Percentiles rank a stretch among this genome's conserved stretches.
These are phyloP conservation scores for Emydomyces testavorans DNA, from an alignment of 2,329 filamentous ascomycete genomes.

Conservation along the genomic window DNA sequence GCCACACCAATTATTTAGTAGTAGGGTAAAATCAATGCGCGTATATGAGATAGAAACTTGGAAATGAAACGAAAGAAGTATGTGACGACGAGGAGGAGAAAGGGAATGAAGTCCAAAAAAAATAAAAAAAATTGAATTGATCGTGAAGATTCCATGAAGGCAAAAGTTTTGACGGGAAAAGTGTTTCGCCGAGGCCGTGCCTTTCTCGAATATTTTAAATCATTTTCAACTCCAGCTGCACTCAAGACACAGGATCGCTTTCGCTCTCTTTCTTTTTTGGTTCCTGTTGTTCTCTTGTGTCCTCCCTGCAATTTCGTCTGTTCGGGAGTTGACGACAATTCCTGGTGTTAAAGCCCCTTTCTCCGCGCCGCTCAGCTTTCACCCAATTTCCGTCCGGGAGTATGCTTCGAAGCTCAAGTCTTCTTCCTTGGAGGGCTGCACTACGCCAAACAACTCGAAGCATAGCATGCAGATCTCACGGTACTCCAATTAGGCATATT, in stretches of 20 bases:
- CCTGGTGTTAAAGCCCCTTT: neutral
- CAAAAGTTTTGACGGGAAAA: slow-evolving; percentile 28
- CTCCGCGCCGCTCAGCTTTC: neutral
- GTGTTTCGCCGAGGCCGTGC: slow-evolving; percentile 19
- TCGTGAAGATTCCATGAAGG: slow-evolving; percentile 19
- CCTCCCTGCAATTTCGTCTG: neutral
- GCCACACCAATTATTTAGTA: slow-evolving; percentile 15
- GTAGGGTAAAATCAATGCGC: neutral
- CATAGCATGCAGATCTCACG: slow-evolving; percentile 26
- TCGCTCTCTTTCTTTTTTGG: slow-evolving; percentile 4
- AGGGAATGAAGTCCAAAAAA: slow-evolving; percentile 17
- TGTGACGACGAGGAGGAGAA: slow-evolving; percentile 29
- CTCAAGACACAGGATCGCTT: neutral
- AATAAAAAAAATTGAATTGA: neutral
- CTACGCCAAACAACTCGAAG: slow-evolving; percentile 41
- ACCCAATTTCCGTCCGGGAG: slow-evolving; percentile 22
- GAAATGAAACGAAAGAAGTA: slow-evolving; percentile 4
- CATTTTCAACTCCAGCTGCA: neutral
- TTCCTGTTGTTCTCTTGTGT: neutral
- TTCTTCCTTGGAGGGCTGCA: slow-evolving; percentile 54
- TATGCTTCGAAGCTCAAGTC: slow-evolving; percentile 54
- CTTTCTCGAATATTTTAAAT: neutral
- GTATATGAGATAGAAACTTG: neutral
- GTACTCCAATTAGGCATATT: slow-evolving; percentile 26
- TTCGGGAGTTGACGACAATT: neutral